These are phyloP conservation scores for Kodamaea kakaduensis DNA, from an alignment of 805 yeast genomes.

Conservation along the genomic window DNA sequence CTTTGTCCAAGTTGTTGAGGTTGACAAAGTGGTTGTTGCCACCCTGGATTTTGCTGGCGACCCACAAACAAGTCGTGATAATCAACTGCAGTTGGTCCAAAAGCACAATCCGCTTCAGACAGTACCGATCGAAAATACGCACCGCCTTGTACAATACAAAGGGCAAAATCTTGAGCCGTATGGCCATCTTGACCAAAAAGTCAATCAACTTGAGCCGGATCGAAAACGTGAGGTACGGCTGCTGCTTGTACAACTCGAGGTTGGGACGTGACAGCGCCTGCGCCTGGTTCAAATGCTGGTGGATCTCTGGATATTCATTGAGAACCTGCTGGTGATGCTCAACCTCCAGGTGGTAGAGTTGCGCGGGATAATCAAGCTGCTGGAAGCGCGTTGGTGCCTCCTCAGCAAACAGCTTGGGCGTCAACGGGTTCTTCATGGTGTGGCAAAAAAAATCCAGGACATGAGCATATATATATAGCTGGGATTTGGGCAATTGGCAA, in stretches of 20 bases:
- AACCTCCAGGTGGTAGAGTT: conserved; percentile 48
- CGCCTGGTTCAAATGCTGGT: conserved; percentile 32
- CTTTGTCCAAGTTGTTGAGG: conserved; percentile 24
- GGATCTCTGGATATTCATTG: conserved; percentile 52
- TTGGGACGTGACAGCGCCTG: conserved; percentile 43
- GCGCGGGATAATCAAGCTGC: conserved; percentile 49
- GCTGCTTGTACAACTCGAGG: conserved; percentile 63
- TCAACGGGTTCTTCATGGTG: conserved; percentile 3
- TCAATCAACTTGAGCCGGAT: conserved; percentile 75
- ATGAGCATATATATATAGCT: conserved; percentile 1
- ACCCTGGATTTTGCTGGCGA: conserved; percentile 80
- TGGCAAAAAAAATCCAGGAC: background rate
- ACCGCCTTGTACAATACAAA: conserved; percentile 64
- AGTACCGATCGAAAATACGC: conserved; percentile 83
- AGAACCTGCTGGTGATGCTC: conserved; percentile 42
- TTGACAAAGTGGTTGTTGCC: conserved; percentile 67
- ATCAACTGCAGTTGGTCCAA: conserved; percentile 87
- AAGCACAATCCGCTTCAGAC: conserved; percentile 79
- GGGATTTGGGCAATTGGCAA: background rate
- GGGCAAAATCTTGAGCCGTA: conserved; percentile 62
- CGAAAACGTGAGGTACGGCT: conserved; percentile 77
- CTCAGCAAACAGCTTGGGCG: conserved; percentile 5
- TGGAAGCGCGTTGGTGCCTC: conserved; percentile 15
- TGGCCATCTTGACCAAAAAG: conserved; percentile 68
- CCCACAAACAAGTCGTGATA: conserved; percentile 89